Evolutionary conservation across 306 rosid species (phyloP), one percentile per base, ranked within the genome.

Genomic region (Cucurbita argyrosperma): DNA sequence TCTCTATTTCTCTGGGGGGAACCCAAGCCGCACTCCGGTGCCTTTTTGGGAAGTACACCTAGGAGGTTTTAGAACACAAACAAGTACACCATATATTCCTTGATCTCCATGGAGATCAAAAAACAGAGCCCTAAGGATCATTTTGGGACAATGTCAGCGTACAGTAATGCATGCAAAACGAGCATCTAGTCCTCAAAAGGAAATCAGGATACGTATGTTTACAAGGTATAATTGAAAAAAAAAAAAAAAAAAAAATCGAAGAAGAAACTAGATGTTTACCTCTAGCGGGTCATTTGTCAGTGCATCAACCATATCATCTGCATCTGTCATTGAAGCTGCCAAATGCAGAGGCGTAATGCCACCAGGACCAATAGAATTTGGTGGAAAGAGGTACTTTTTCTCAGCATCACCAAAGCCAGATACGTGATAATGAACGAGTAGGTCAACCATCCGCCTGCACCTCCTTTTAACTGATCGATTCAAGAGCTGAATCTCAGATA

Each of bases 341-440:
- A 92, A 81, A 84, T 92, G 98, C 65, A 92, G 87, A 55, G 98
- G 96, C 15, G 98, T 88, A 79, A 92, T 68, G 45, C 95, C 88
- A 79, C 87, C 95, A 62, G 95, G 92, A 57, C 95, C 96, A 75
- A 72, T 84, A 78, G 81, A 77, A 87, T 88, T 92, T 0, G 98
- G 98, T 16, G 85, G 92, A 74, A 92, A 92, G 70, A 90, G 70
- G 79, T 83, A 90, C 62, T 74, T 85, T 77, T 76, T 79, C 65
- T 82, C 81, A 6, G 59, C 66, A 66, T 72, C 84, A 71, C 73
- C 71, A 15, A 66, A 66, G 79, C 82, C 60, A 56, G 71, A 78
- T 46, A 85, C 72, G 61, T 82, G 76, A 79, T 92, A 92, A 71
- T 81, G 77, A 71, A 92, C 56, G 38, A 92, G 96, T 81, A 88